Base-by-base conservation (phyloP, 805 yeast genomes). In the Metschnikowia vanudenii region DNA sequence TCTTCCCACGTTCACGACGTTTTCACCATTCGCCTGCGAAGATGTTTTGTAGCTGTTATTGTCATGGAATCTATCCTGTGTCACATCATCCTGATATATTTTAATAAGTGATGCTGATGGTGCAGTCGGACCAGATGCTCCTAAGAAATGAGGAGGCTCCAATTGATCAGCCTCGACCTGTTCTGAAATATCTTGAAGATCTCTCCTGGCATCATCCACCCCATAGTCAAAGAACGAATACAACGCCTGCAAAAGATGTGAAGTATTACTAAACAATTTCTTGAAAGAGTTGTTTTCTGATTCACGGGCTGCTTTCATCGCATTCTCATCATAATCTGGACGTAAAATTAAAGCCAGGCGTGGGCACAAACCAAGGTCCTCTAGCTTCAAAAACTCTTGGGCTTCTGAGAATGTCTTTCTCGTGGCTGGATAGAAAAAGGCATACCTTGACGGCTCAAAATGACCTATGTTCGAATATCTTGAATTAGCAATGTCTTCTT, bases 271-370 rank as follows among this genome's bases (percentile, higher is more conserved):
- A 33, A 34, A 29, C 16, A 50, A 26, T 10, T 28, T 30, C 26
- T 32, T 43, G 30, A 39, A 29, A 13, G 36, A 22, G 37, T 20
- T 42, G 9, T 30, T 20, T 14, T 50, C 52, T 6, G 51, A 46
- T 7, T 41, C 47, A 19, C 51, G 46, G 4, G 51, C 48, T 3
- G 53, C 50, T 5, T 47, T 41, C 42, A 50, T 34, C 13, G 51
- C 53, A 32, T 51, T 43, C 40, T 54, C 65, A 57, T 59, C 69
- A 57, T 56, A 67, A 26, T 74, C 68, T 0, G 94, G 91, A 58
- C 86, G 85, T 52, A 90, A 68, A 19, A 88, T 82, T 39, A 90
- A 63, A 0, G 85, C 88, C 10, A 95, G 83, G 47, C 95, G 73
- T 2, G 92, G 91, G 13, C 79, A 74, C 42, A 90, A 67, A 18